Evolutionary conservation across 257 asterid genomes (phyloP).

Genomic region (Nicotiana noctiflora): DNA sequence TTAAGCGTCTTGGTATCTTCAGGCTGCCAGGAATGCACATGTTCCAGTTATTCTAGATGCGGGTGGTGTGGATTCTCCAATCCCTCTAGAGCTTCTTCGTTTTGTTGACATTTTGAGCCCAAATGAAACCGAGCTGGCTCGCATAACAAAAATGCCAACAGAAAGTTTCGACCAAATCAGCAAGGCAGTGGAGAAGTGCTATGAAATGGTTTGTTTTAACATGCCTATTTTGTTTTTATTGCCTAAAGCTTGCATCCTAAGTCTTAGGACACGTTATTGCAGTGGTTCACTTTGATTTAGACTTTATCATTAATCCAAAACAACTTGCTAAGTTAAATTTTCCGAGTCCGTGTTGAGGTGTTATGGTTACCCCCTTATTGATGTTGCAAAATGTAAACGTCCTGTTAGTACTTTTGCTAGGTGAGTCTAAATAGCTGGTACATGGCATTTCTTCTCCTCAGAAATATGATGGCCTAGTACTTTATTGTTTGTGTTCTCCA

Average conservation of each 20-base stretch:
- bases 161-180: slow-evolving; percentile 73
- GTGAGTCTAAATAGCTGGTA: not conserved
- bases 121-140: slow-evolving; percentile 85
- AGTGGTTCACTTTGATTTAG: not conserved
- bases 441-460: not conserved
- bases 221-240: not conserved
- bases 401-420: not conserved
- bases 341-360: not conserved
- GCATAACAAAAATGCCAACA: slow-evolving; percentile 70
- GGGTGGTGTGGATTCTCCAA: slow-evolving; percentile 87
- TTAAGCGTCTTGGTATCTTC: slow-evolving; percentile 16
- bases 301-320: not conserved
- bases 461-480: not conserved
- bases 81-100: slow-evolving; percentile 57
- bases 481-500: not conserved
- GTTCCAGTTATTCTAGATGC: slow-evolving; percentile 93
- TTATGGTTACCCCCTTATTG: not conserved
- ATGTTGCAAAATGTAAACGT: not conserved
- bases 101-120: slow-evolving; percentile 76
- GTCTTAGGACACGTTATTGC: not conserved
- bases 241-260: not conserved
- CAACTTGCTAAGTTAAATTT: not conserved
- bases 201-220: slow-evolving; percentile 48
- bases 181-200: slow-evolving; percentile 73
- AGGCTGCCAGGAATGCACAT: slow-evolving; percentile 75